Evolutionary conservation across 768 basidiomycete species (phyloP), one percentile per base, ranked within the genome.

Genomic region (Lentinula lateritia): DNA sequence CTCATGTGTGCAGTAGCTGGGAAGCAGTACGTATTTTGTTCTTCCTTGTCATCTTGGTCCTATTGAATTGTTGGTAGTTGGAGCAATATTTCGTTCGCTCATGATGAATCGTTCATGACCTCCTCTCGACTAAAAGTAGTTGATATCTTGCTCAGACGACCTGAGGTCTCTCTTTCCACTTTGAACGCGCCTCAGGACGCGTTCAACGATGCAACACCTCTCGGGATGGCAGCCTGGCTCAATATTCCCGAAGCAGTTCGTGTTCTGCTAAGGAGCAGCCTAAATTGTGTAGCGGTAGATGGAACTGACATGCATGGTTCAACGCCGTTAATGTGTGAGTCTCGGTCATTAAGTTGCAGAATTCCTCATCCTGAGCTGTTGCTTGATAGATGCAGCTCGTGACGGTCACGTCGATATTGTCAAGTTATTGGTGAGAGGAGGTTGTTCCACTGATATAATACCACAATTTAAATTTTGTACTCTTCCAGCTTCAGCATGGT

Each of bases 291-390:
- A 23, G 81, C 86, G 6, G 89, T 91, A 3, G 87, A 92, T 65
- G 88, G 85, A 36, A 82, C 85, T 76, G 90, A 93, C 67, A 74
- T 81, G 23, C 84, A 88, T 67, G 88, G 89, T 6, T 90, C 88
- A 23, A 93, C 90, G 32, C 84, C 90, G 6, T 77, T 93, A 62
- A 93, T 93, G 90, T 93, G 90, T 93, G 78, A 75, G 87, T 77
- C 23, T 35, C 43, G 18, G 13, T n/a, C 45, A 42, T 28, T 2
- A 65, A 62, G 52, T 63, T 52, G 58, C 60, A 52, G 60, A 61
- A 43, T 52, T 52, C 57, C 0, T 8, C 39, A 9, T 54, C 9
- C 60, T 59, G 36, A 52, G 64, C 58, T 20, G 57, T 56, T 41
- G n/a, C 43, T 7, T 50, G 64, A 61, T 69, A 93, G 90, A 92